Conservation (phyloP, 2,329 filamentous ascomycete species). For the Penicillium olsonii region DNA sequence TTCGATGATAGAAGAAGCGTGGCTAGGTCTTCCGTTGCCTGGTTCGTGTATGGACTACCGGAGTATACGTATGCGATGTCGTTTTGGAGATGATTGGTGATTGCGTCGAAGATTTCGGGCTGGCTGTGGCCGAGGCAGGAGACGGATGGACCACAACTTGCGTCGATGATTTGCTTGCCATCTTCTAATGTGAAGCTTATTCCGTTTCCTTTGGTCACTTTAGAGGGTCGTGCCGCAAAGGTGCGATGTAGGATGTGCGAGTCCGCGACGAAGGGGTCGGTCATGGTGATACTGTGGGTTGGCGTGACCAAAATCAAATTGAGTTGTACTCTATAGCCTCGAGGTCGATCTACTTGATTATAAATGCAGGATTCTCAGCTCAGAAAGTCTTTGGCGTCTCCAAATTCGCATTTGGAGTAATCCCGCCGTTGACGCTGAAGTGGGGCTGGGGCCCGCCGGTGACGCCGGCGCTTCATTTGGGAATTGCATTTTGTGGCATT, state of each 20-base stretch:
- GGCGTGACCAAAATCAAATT: background rate
- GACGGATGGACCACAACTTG: slow-evolving; percentile 50
- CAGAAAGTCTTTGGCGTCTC: background rate
- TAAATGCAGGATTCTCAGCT: background rate
- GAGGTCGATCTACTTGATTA: background rate
- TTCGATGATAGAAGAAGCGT: slow-evolving; percentile 36
- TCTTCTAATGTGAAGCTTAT: slow-evolving; percentile 44
- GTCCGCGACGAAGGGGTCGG: slow-evolving; percentile 10
- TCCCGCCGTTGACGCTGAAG: slow-evolving; percentile 9
- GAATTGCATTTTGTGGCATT: background rate
- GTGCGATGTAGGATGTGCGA: slow-evolving; percentile 17
- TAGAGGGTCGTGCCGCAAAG: slow-evolving; percentile 13
- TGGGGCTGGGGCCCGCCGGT: background rate
- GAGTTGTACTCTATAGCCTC: background rate
- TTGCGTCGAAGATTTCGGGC: slow-evolving; percentile 43
- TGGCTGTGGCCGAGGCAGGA: slow-evolving; percentile 51
- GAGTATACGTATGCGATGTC: slow-evolving; percentile 48
- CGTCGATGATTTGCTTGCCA: slow-evolving; percentile 48
- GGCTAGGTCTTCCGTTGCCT: slow-evolving; percentile 44
- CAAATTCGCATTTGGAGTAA: background rate
- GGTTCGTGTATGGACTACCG: slow-evolving; percentile 44
- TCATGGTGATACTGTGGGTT: slow-evolving; percentile 2
- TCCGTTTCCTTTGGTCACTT: slow-evolving; percentile 35
- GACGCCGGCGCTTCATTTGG: background rate
- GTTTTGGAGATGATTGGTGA: slow-evolving; percentile 41